Evolutionary conservation across 441 rosid genomes (phyloP).

Genomic region (Melastoma candidum): DNA sequence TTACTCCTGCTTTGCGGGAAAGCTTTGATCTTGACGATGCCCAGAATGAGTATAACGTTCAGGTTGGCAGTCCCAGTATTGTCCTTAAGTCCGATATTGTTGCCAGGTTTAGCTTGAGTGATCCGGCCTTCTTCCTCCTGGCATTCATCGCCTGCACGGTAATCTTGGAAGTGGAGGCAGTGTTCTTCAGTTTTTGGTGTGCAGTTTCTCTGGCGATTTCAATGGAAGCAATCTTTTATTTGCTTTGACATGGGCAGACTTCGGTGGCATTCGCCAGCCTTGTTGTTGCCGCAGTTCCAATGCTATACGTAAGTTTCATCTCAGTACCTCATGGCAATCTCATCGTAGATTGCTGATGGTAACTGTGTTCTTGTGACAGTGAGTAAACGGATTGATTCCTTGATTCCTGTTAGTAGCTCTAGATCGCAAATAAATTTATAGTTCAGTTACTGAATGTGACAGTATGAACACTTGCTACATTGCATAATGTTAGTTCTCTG

Average conservation of each 20-base stretch:
- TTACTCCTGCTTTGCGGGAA: constrained; percentile 8
- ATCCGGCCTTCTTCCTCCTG: constrained; percentile 67
- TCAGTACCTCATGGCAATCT: neutral
- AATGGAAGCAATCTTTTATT: neutral
- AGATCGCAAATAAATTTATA: no score
- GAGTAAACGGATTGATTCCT: neutral
- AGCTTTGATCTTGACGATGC: constrained; percentile 15
- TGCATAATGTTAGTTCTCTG: no score
- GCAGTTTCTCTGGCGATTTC: neutral
- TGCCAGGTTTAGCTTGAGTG: constrained; percentile 38
- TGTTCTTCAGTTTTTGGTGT: constrained; percentile 1
- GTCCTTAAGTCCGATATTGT: constrained; percentile 19
- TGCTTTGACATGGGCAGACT: constrained; percentile 40
- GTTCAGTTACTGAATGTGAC: no score
- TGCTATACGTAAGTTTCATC: constrained; percentile 44
- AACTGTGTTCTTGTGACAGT: neutral
- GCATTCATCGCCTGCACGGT: constrained; percentile 85
- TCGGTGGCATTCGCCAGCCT: constrained; percentile 68
- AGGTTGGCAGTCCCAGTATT: constrained; percentile 37
- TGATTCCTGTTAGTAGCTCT: no score
- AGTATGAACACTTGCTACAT: no score
- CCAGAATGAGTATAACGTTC: constrained; percentile 27
- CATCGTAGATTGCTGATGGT: constrained; percentile 3
- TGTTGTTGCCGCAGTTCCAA: constrained; percentile 57
- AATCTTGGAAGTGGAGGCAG: constrained; percentile 7